Percentiles rank a stretch among this genome's conserved stretches.
Evolutionary conservation across 805 yeast species (phyloP).

Genomic region (Spathaspora girioi): DNA sequence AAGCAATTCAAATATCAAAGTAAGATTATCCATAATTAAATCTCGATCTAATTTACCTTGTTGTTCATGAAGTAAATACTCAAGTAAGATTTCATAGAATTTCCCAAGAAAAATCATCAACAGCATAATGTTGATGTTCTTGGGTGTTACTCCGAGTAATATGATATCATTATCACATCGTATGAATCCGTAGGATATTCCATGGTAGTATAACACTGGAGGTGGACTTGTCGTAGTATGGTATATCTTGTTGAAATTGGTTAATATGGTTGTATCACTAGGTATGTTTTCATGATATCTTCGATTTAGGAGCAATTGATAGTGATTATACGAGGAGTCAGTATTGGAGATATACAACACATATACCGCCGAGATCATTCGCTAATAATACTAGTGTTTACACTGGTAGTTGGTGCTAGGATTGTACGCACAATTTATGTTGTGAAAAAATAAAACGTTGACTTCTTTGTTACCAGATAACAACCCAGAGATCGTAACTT

Average conservation of each 20-base stretch:
- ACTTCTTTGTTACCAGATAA: too few species aligned
- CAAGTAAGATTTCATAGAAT: slow-evolving; percentile 25
- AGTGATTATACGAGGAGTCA: slow-evolving; percentile 11
- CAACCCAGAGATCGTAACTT: too few species aligned
- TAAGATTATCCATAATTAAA: slow-evolving; percentile 65
- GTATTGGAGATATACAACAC: slow-evolving; percentile 27
- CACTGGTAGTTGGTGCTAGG: not conserved
- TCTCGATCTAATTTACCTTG: slow-evolving; percentile 48
- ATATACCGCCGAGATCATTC: slow-evolving; percentile 37
- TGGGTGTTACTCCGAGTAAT: slow-evolving; percentile 37
- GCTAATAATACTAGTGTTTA: not conserved
- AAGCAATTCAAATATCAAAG: slow-evolving; percentile 72
- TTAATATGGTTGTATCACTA: slow-evolving; percentile 17
- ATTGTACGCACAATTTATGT: too few species aligned
- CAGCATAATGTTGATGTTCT: slow-evolving; percentile 57
- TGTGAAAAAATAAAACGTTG: too few species aligned
- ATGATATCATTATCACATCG: slow-evolving; percentile 42
- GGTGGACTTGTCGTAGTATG: slow-evolving; percentile 12
- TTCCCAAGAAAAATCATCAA: slow-evolving; percentile 51
- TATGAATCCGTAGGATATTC: slow-evolving; percentile 54
- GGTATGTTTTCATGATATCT: slow-evolving; percentile 31
- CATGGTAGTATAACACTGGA: slow-evolving; percentile 47
- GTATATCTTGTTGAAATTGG: slow-evolving; percentile 19
- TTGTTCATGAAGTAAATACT: slow-evolving; percentile 18
- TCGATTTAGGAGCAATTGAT: slow-evolving; percentile 31